Base-by-base conservation (phyloP, 169 alveolate genomes). In the Theileria parva region DNA sequence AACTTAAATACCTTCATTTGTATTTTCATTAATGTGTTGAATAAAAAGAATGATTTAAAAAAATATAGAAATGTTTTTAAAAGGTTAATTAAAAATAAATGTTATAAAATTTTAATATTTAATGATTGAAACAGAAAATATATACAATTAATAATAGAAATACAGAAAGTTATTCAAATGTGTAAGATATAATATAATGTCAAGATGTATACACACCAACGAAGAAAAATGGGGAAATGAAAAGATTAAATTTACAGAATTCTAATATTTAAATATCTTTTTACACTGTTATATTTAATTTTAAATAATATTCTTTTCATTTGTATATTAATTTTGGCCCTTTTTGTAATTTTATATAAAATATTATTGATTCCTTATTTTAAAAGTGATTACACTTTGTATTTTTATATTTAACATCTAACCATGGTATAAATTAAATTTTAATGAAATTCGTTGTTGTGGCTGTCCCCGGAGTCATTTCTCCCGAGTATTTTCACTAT, bases 401-500 rank as follows among this genome's bases (percentile, higher is more conserved):
- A 44, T 44, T 44, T 44, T 44, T 44, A 44, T 44, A 11, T 44
- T 44, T 44, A 44, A 44, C 19, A 44, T 32, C 12, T 44, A 44
- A 44, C 53, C 53, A 44, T 44, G 53, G 0, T 44, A 13, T 44
- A 15, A 8, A 44, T 44, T 44, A 44, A 19, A 25, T 57, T 57
- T 57, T 21, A 39, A 81, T 75, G 85, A 74, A 64, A 57, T 53
- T 81, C 61, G 53, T 60, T 13, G 70, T 69, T 27, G 53, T 81
- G 12, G 88, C 88, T 8, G 88, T 81, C 1, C 88, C 88, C 1
- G 88, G 88, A 15, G 59, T 8, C 1, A 74, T 81, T n/a, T 44
- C 77, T 74, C 53, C 72, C 37, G 85, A 79, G 88, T 81, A 81
- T 21, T 77, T 32, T 27, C 68, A 3, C 0, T 23, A 19, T 27